A percentile compares a stretch with the other conserved stretches of the same genome.
Conservation (phyloP, 2,329 filamentous ascomycete species). For the Tolypocladium sp. region DNA sequence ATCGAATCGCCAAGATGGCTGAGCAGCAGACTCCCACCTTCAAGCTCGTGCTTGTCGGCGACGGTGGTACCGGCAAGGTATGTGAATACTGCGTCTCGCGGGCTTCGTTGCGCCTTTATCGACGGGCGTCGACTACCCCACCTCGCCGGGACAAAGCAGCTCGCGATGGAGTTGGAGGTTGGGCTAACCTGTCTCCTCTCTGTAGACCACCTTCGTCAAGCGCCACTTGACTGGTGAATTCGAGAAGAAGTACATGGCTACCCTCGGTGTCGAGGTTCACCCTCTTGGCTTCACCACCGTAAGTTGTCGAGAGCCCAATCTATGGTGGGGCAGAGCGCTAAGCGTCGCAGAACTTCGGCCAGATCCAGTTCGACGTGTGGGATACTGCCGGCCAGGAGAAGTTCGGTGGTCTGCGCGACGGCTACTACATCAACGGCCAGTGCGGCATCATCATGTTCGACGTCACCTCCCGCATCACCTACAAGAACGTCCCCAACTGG, state of each 20-base stretch:
- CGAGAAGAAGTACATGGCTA: constrained; percentile 99
- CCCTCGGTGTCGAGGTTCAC: constrained; percentile 98
- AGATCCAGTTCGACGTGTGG: constrained; percentile 99
- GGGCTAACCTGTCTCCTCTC: background rate
- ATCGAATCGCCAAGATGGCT: constrained; percentile 51
- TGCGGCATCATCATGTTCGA: constrained; percentile 99
- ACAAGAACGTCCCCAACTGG: constrained; percentile 99
- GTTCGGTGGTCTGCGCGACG: constrained; percentile 97
- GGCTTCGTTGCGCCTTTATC: constrained; percentile 10
- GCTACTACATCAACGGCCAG: constrained; percentile 99
- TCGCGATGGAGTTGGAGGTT: background rate
- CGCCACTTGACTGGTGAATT: constrained; percentile 99
- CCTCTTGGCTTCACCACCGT: constrained; percentile 96
- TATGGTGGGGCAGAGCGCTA: constrained; percentile 6
- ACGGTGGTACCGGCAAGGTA: constrained; percentile 99
- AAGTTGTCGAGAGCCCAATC: constrained; percentile 35
- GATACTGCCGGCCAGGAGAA: constrained; percentile 99
- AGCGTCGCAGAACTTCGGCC: constrained; percentile 66
- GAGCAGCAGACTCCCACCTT: constrained; percentile 63
- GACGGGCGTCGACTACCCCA: constrained; percentile 11
- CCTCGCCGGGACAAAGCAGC: constrained; percentile 5
- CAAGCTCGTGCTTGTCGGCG: constrained; percentile 99
- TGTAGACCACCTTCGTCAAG: constrained; percentile 98
- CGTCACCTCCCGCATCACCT: constrained; percentile 97
- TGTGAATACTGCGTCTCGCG: constrained; percentile 15